These are phyloP conservation scores for Colletotrichum sojae DNA, from an alignment of 2,329 filamentous ascomycete species.

Conservation along the genomic window DNA sequence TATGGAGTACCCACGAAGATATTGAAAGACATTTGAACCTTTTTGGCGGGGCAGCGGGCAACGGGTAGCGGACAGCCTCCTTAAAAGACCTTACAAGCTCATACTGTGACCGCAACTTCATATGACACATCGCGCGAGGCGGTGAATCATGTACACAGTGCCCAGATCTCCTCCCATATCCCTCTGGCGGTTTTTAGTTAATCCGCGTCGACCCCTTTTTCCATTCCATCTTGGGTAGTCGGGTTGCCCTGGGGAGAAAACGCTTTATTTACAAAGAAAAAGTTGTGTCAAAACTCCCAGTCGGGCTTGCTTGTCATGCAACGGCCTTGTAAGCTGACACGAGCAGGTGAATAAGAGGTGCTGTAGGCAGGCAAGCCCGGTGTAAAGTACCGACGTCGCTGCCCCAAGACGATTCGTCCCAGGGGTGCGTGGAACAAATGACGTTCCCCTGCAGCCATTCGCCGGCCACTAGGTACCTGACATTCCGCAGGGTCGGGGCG, in stretches of 20 bases:
- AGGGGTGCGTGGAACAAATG: slow-evolving; percentile 38
- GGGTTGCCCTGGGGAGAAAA: neutral
- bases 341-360: neutral
- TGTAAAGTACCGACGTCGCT: slow-evolving; percentile 6
- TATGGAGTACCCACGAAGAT: slow-evolving; percentile 29
- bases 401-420: slow-evolving; percentile 24
- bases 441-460: slow-evolving; percentile 38
- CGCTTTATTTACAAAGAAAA: slow-evolving; percentile 14
- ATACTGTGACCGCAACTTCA: slow-evolving; percentile 36
- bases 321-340: neutral
- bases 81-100: slow-evolving; percentile 15
- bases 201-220: slow-evolving; percentile 16
- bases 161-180: too few relatives aligned
- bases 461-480: slow-evolving; percentile 11
- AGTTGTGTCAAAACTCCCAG: neutral
- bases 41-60: slow-evolving; percentile 36
- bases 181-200: slow-evolving; percentile 33
- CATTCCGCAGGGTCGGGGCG: slow-evolving; percentile 22
- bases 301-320: neutral
- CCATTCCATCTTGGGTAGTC: neutral
- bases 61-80: slow-evolving; percentile 29
- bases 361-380: slow-evolving; percentile 3
- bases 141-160: slow-evolving; percentile 35
- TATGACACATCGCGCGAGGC: slow-evolving; percentile 9
- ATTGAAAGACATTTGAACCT: slow-evolving; percentile 34